Evolutionary conservation across 169 alveolate genomes (phyloP), one percentile per base, ranked within the genome.

Genomic region (Blepharisma undulans): DNA sequence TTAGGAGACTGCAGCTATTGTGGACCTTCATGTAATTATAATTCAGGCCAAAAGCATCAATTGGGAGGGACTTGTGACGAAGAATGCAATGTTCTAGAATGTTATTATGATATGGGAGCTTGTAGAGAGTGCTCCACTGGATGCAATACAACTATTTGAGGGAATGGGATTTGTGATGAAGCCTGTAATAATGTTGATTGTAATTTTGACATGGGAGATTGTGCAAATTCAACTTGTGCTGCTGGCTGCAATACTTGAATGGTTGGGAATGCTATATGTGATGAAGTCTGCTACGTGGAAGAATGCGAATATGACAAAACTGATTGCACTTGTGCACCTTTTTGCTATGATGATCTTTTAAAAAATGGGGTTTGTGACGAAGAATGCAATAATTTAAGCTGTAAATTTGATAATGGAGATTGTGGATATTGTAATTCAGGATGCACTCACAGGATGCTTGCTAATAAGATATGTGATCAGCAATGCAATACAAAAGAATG

Each of bases 121-220:
- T 71, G 59, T 21, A 36, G 48, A 19, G 66, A 48, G 66, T 66
- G 84, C n/a, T 22, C 89, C 10, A 82, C 7, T 32, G 84, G 66
- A 30, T 86, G 84, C 14, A 48, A 48, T 48, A 48, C 66, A 48
- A 48, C 3, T 48, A 48, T 48, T 48, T 48, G 29, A 29, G 92
- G 92, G 1, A 72, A 88, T 88, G 92, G 92, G 18, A 76, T 16
- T 2, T 88, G 92, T 48, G 85, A 88, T 74, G 74, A 72, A 4
- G 87, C 76, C 29, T 88, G 92, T 77, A 76, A 76, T 33, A 32
- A 30, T 33, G 92, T 74, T 30, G 48, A 61, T 4, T 88, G 92
- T 74, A 74, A 74, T 29, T 29, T 29, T n/a, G 87, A 79, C 19
- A 30, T 74, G 66, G 66, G 77, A 14, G 36, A n/a, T 29, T 25